Evolutionary conservation across 176 grass and related monocot genomes (phyloP).

Genomic region (Leersia perrieri): DNA sequence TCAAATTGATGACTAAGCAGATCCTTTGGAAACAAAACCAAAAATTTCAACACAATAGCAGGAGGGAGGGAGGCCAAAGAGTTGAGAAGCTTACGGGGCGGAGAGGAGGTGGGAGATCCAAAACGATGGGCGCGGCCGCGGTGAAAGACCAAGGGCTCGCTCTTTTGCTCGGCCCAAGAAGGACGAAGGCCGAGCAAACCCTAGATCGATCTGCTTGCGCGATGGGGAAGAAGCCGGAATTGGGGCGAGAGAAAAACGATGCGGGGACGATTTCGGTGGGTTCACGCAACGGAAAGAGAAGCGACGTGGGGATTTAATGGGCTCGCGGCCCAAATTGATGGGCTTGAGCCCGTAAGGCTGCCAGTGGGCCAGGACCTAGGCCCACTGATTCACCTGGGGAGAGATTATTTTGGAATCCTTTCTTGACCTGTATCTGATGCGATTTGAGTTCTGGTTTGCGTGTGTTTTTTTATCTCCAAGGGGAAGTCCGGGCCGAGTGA

Average conservation of each 20-base stretch:
- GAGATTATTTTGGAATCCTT: too few species aligned
- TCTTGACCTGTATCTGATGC: too few species aligned
- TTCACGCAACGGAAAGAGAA: background rate
- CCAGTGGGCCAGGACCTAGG: conserved; percentile 26
- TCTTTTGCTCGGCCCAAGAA: conserved; percentile 60
- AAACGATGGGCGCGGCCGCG: conserved; percentile 17
- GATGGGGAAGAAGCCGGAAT: background rate
- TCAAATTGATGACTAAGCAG: background rate
- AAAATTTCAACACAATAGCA: background rate
- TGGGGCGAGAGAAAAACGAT: background rate
- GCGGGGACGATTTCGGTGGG: background rate
- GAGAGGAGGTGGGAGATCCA: conserved; percentile 26
- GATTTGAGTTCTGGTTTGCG: too few species aligned
- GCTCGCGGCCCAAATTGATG: conserved; percentile 18
- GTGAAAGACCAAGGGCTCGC: conserved; percentile 30
- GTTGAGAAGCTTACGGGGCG: conserved; percentile 34
- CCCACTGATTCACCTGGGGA: background rate
- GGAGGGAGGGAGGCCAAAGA: background rate
- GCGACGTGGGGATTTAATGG: conserved; percentile 13
- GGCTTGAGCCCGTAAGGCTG: conserved; percentile 41
- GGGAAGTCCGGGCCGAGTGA: background rate
- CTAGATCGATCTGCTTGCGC: conserved; percentile 21
- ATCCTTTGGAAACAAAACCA: background rate
- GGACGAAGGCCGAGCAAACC: conserved; percentile 50
- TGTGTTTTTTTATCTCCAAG: too few species aligned